Evolutionary conservation across 2,329 filamentous ascomycete genomes (phyloP).

Genomic region (Rhinocladiella similis): DNA sequence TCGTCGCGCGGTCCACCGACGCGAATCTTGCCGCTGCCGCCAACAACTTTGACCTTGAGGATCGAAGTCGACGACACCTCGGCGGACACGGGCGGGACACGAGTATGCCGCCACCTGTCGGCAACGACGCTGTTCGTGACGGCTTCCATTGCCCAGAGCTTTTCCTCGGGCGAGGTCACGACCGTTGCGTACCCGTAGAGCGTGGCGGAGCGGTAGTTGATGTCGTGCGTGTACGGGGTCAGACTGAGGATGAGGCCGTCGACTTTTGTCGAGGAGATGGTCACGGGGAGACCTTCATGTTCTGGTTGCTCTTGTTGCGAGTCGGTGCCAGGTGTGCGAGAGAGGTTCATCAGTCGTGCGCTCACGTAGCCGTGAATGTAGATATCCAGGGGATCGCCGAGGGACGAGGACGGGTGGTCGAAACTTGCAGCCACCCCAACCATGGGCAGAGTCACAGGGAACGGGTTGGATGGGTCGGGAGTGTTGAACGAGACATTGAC

Average conservation of each 20-base stretch:
- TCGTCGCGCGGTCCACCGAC: slow-evolving; percentile 63
- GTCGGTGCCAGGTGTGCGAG: slow-evolving; percentile 54
- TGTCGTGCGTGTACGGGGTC: slow-evolving; percentile 76
- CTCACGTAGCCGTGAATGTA: slow-evolving; percentile 86
- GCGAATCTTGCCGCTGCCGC: slow-evolving; percentile 74
- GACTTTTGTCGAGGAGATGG: slow-evolving; percentile 69
- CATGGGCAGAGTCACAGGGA: slow-evolving; percentile 79
- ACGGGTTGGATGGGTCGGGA: slow-evolving; percentile 60
- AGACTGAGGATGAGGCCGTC: slow-evolving; percentile 78
- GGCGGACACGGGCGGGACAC: slow-evolving; percentile 67
- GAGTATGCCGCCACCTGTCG: slow-evolving; percentile 67
- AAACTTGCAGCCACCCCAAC: slow-evolving; percentile 79
- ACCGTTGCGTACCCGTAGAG: slow-evolving; percentile 71
- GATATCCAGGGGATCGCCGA: slow-evolving; percentile 66
- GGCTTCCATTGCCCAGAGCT: slow-evolving; percentile 73
- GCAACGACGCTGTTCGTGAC: slow-evolving; percentile 76
- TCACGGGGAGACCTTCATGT: slow-evolving; percentile 61
- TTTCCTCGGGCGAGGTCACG: slow-evolving; percentile 68
- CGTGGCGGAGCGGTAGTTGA: slow-evolving; percentile 80
- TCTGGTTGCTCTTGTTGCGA: slow-evolving; percentile 34
- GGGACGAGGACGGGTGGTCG: slow-evolving; percentile 57
- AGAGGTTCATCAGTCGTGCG: slow-evolving; percentile 73
- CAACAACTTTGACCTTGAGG: slow-evolving; percentile 65
- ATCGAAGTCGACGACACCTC: slow-evolving; percentile 76
- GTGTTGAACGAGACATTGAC: slow-evolving; percentile 75